These are phyloP conservation scores for Haberlea rhodopensis DNA, from an alignment of 257 asterid genomes.

Conservation along the genomic window DNA sequence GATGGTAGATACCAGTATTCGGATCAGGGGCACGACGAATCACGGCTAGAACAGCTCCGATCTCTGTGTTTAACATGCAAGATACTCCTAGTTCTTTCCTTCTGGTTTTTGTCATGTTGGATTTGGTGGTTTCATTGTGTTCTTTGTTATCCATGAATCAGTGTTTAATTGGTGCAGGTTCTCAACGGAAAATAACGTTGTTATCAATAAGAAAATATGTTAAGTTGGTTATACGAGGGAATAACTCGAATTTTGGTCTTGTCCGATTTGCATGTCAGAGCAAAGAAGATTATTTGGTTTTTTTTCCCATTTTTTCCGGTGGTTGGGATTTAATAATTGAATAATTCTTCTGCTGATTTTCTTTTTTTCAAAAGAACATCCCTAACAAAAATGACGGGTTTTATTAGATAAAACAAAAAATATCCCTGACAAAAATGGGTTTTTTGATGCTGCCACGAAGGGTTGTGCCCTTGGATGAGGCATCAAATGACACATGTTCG, in stretches of 20 bases:
- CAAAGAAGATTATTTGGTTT: constrained; percentile 24
- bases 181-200: neutral
- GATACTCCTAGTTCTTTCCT: constrained; percentile 77
- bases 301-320: constrained; percentile 16
- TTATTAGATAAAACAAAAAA: too few relatives aligned
- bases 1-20: constrained; percentile 47
- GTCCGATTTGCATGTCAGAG: constrained; percentile 34
- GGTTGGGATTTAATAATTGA: constrained; percentile 37
- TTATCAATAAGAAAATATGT: neutral
- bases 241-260: constrained; percentile 1
- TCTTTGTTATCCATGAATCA: constrained; percentile 37
- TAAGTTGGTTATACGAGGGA: constrained; percentile 13
- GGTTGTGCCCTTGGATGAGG: too few relatives aligned
- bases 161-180: neutral
- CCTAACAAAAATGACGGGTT: too few relatives aligned
- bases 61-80: constrained; percentile 88
- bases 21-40: constrained; percentile 62
- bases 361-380: too few relatives aligned
- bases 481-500: too few relatives aligned
- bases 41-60: constrained; percentile 83
- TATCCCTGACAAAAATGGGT: too few relatives aligned
- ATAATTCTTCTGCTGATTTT: constrained; percentile 31
- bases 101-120: constrained; percentile 34
- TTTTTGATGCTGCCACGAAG: too few relatives aligned
- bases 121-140: constrained; percentile 36